Evolutionary conservation across 73 alveolate genomes (phyloP), one percentile per base, ranked within the genome.

Genomic region (Tetrahymena borealis): DNA sequence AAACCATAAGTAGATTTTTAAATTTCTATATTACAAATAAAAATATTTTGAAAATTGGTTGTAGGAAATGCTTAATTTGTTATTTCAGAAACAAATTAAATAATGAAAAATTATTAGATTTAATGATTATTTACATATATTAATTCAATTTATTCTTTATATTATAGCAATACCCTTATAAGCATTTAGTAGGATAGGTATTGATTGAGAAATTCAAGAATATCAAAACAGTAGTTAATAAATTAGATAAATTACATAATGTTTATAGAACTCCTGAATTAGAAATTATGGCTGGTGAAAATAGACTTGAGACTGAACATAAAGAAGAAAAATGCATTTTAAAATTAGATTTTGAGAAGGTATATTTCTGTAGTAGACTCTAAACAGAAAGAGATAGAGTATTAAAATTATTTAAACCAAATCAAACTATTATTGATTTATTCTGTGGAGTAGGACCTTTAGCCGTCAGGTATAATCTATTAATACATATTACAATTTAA

Each of bases 401-500:
- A 32, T 91, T 96, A 38, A 96, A 93, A 32, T 90, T 85, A 28
- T 32, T 93, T 38, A 78, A 93, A 90, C 38, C 85, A 24, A 60
- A 60, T 28, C 37, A 60, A 60, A 39, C 39, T 32, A 32, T 99
- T 38, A 94, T 99, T 90, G 99, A 99, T 95, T 96, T 99, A 90
- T 98, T 98, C 91, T 98, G 99, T 78, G 99, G 99, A n/a, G 99
- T 98, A 3, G 99, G 99, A 15, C 99, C 99, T 20, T 94, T 99
- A 33, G 98, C 99, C 0, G 93, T 97, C 33, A 95, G 85, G 85
- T 60, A 60, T 20, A n/a, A n/a, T n/a, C n/a, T 20, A 24, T 43
- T 2, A 12, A 39, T 9, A 9, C 16, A 43, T 2, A 43, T 60
- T 18, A n/a, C 3, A 60, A 60, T 7, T 7, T 20, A 20, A 60